Evolutionary conservation across 2,329 filamentous ascomycete species (phyloP).

Genomic region (Colletotrichum costaricense): DNA sequence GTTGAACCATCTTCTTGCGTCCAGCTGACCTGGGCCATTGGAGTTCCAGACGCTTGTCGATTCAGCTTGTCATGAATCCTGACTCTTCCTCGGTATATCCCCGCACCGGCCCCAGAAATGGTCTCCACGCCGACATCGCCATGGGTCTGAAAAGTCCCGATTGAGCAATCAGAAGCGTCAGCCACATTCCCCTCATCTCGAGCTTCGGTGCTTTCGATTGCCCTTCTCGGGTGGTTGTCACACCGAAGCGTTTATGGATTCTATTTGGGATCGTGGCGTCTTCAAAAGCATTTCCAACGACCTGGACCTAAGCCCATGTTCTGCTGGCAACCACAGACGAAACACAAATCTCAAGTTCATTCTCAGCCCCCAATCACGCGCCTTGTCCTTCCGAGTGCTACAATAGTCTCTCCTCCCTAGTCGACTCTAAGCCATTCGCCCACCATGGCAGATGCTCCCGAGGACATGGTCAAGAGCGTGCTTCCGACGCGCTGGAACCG

Average conservation of each 20-base stretch:
- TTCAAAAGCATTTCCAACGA: background rate
- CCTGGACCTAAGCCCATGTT: background rate
- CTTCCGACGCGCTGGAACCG: conserved; percentile 28
- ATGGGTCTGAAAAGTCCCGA: conserved; percentile 15
- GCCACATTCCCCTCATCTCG: background rate
- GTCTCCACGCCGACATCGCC: conserved; percentile 6
- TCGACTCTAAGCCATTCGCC: background rate
- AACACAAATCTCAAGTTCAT: background rate
- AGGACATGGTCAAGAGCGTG: conserved; percentile 25
- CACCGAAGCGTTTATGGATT: conserved; percentile 26
- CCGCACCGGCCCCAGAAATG: conserved; percentile 14
- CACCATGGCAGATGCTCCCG: conserved; percentile 24
- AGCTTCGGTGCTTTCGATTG: conserved; percentile 5
- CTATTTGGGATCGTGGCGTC: conserved; percentile 16
- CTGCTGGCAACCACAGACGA: background rate
- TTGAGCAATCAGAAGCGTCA: conserved; percentile 27
- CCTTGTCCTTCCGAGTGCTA: background rate
- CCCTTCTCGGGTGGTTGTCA: conserved; percentile 8
- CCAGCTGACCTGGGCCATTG: background rate
- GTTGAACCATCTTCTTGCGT: background rate
- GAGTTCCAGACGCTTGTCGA: background rate
- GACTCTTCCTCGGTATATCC: background rate
- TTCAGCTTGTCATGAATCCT: background rate
- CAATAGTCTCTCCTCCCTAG: background rate
- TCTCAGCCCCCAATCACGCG: background rate